Evolutionary conservation across 768 basidiomycete species (phyloP).

Genomic region (Leccinum pellstonianum): DNA sequence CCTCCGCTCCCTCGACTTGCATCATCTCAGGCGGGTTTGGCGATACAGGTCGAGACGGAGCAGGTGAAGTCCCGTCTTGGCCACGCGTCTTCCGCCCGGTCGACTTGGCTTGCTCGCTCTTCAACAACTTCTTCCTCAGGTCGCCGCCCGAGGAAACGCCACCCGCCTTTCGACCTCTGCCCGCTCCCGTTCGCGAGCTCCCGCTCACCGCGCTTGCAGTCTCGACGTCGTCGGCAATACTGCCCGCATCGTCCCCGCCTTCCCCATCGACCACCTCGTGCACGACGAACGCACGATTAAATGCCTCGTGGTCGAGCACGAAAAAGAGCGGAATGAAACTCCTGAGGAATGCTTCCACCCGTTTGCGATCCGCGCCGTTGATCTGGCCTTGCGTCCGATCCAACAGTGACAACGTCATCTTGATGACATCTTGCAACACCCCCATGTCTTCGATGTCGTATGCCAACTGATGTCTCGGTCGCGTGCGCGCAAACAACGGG

Average conservation of each 20-base stretch:
- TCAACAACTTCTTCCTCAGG: constrained; percentile 74
- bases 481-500: constrained; percentile 53
- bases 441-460: constrained; percentile 71
- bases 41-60: constrained; percentile 61
- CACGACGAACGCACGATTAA: constrained; percentile 67
- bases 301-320: constrained; percentile 66
- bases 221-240: constrained; percentile 39
- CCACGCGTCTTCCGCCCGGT: constrained; percentile 57
- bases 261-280: constrained; percentile 65
- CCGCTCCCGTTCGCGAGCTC: constrained; percentile 34
- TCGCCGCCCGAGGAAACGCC: constrained; percentile 53
- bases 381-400: constrained; percentile 84
- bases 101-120: constrained; percentile 80
- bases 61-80: constrained; percentile 52
- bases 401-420: constrained; percentile 86
- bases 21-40: constrained; percentile 52
- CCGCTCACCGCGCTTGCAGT: constrained; percentile 29
- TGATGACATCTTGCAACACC: constrained; percentile 83
- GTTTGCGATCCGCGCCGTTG: constrained; percentile 65
- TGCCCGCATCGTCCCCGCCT: constrained; percentile 45
- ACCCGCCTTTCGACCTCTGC: constrained; percentile 40
- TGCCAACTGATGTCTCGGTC: constrained; percentile 76
- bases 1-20: constrained; percentile 31
- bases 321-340: constrained; percentile 76
- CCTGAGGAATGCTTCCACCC: constrained; percentile 81